Base-by-base conservation (phyloP, 208 protist genomes). In the Acanthamoeba quina region DNA sequence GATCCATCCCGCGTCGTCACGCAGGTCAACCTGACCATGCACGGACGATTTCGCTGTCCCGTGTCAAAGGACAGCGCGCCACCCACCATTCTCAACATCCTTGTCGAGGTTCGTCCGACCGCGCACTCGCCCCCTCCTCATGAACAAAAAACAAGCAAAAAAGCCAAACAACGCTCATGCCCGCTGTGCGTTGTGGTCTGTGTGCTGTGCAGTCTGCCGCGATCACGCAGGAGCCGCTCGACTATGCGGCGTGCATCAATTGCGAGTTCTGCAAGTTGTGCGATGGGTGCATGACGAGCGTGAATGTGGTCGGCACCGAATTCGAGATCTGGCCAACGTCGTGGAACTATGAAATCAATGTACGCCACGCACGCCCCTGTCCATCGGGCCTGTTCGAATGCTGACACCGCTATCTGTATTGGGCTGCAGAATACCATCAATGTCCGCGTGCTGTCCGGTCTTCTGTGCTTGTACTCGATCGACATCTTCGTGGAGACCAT, bases 11-110 rank as follows among this genome's bases (percentile, higher is more conserved):
- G 70, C n/a, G 21, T 93, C 19, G 90, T 93, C 29, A 64, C 52
- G 47, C 90, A 93, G 68, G 49, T 93, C 90, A 93, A 93, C 37
- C 34, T 93, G 17, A 93, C 90, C 56, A 83, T 93, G 90, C 54
- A 83, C 54, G 90, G 90, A 2, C 62, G 90, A 5, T 93, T 93
- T 41, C 62, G 56, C 62, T 93, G 90, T 29, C 47, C 47, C 29
- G 17, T 64, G 17, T 34, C 68, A 9, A 54, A 11, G 3, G 10
- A 76, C 21, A 24, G 37, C 37, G 74, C 60, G 6, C 54, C 54
- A 19, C 86, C 86, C 37, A 92, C 86, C 44, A 92, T 92, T n/a
- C 64, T 92, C 86, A 92, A 68, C 64, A 76, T 92, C 31, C 47
- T 76, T 17, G 66, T 92, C 15, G 64, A 70, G 31, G 85, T 91